phyloP scores from a whole-genome alignment of 768 basidiomycete species.

The Trametes gibbosa region DNA sequence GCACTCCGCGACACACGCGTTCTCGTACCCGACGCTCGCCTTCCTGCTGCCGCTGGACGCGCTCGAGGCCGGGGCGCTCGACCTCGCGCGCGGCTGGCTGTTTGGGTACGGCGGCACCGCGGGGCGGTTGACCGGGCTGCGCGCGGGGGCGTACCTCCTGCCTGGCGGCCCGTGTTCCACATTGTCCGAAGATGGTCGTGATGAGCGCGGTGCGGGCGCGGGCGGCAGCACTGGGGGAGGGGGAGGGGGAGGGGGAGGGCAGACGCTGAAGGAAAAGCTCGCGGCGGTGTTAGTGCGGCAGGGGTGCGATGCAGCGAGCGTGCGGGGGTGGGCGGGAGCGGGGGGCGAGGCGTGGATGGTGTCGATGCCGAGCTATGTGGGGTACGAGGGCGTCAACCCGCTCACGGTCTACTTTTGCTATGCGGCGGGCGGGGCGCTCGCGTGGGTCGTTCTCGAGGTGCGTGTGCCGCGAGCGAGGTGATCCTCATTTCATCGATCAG shows the following conservation, averaged over 20 bases:
- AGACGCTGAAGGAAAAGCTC: conserved; percentile 43
- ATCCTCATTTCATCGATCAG: background rate
- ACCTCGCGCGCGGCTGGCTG: conserved; percentile 46
- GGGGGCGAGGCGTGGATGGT: conserved; percentile 60
- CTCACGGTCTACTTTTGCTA: conserved; percentile 70
- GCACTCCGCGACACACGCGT: conserved; percentile 44
- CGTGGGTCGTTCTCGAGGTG: conserved; percentile 58
- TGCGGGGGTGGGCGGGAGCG: conserved; percentile 5
- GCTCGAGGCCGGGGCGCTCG: conserved; percentile 45
- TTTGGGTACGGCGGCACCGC: conserved; percentile 52
- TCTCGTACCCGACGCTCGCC: conserved; percentile 59
- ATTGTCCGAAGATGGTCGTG: background rate
- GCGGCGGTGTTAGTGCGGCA: conserved; percentile 32
- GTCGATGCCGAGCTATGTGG: conserved; percentile 69
- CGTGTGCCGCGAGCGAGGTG: too few species aligned
- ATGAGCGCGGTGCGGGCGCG: background rate
- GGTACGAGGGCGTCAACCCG: conserved; percentile 70
- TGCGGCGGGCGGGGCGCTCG: conserved; percentile 31
- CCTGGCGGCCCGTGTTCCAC: background rate
- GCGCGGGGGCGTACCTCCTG: conserved; percentile 33
- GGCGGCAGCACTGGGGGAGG: background rate
- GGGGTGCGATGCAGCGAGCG: conserved; percentile 21
- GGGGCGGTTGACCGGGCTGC: conserved; percentile 46
- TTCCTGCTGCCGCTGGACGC: conserved; percentile 55
- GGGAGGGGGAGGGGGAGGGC: background rate